Evolutionary conservation across 192 early-diverging fungal species (phyloP), one percentile per base, ranked within the genome.

Genomic region (Gigaspora rosea): DNA sequence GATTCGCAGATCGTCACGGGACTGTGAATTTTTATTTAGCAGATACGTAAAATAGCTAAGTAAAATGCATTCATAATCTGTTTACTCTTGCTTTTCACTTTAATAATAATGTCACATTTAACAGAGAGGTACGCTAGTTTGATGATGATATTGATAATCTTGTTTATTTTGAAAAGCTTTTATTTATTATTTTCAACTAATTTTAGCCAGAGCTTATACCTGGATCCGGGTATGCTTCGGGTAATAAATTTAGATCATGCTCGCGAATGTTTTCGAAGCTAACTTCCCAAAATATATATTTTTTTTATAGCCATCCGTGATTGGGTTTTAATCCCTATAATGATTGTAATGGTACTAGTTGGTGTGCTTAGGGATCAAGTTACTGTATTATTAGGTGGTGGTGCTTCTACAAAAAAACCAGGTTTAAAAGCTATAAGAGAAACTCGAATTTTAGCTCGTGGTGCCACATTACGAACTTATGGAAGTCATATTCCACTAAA

Each of bases 281-380:
- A 66, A 66, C 7, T 41, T 66, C 13, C 3, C 18, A 41, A n/a
- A 66, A 4, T 46, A 36, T n/a, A 4, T 46, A 36, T n/a, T 20
- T 36, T 47, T 5, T 36, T n/a, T n/a, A n/a, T 33, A 89, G 93
- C 91, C 63, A 95, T 95, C 73, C 88, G 94, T 65, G 88, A 94
- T 83, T 95, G 96, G 97, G 95, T 98, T 8, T 87, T 99, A 72
- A 90, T 99, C 54, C 96, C 97, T 20, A 98, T 99, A 80, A 96
- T 97, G 89, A 73, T 96, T 33, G 95, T 97, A 79, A 99, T 99
- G 97, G 90, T 99, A 36, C 87, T 99, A 75, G 95, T 97, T 33
- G 97, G 97, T 70, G 83, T 99, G n/a, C 86, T 98, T 78, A 86
- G 97, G 35, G 94, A 98, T 85, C 89, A 96, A 80, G 89, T 97